A percentile compares a stretch with the other conserved stretches of the same genome.
These are phyloP conservation scores for Xylaria sp. DNA, from an alignment of 2,329 filamentous ascomycete species.

Conservation along the genomic window DNA sequence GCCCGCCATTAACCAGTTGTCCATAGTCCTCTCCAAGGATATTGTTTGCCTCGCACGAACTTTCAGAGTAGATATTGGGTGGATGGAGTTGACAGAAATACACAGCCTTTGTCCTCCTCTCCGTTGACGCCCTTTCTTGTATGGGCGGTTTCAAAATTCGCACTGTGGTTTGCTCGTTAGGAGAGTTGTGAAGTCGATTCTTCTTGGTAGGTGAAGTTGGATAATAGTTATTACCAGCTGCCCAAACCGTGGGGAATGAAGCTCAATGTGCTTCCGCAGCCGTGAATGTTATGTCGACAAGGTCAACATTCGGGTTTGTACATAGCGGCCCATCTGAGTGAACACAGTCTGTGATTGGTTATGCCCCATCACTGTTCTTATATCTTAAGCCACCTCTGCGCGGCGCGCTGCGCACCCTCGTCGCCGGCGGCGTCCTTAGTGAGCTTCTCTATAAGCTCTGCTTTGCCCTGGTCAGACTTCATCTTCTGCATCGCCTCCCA, in stretches of 20 bases:
- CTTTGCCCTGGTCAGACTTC: slow-evolving; percentile 55
- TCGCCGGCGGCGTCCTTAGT: slow-evolving; percentile 51
- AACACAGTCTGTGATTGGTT: neutral
- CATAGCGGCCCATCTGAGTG: neutral
- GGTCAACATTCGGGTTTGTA: neutral
- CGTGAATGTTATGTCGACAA: neutral
- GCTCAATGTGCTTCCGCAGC: neutral
- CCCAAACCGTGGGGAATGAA: neutral
- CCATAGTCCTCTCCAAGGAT: neutral
- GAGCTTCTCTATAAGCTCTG: slow-evolving; percentile 55
- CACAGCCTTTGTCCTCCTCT: neutral
- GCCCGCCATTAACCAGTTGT: neutral
- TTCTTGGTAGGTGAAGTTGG: neutral
- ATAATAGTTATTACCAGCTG: neutral
- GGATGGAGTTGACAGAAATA: neutral
- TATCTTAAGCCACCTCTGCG: slow-evolving; percentile 52
- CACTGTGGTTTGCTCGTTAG: neutral
- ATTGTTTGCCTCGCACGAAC: neutral
- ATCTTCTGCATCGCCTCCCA: slow-evolving; percentile 60
- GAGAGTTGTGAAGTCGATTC: neutral
- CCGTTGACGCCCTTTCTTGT: neutral
- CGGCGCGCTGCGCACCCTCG: slow-evolving; percentile 50
- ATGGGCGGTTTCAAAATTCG: neutral
- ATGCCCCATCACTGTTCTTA: slow-evolving; percentile 23
- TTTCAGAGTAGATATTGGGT: neutral